Evolutionary conservation across 2,329 filamentous ascomycete species (phyloP), one percentile per base, ranked within the genome.

Genomic region (Thielaviopsis cerberus): DNA sequence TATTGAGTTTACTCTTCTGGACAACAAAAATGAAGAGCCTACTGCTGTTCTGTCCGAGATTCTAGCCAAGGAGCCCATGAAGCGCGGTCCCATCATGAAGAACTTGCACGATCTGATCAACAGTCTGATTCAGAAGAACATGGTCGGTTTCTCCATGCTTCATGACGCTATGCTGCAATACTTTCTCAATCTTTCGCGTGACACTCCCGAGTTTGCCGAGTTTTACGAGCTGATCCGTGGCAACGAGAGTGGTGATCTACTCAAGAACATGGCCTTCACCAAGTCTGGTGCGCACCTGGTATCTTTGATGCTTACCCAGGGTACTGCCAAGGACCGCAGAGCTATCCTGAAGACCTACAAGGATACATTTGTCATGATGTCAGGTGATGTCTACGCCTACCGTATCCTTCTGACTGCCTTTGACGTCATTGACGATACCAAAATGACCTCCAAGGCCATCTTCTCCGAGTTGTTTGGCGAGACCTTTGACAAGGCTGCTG

Each of bases 111-210:
- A 88, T 64, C 80, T 95, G 72, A 92, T 94, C 74, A 95, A 96
- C 71, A 82, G 85, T 62, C 79, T 98, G 50, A 79, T 97, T 53
- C 90, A 98, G 72, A 98, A 98, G 79, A 92, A 92, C 72, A 83
- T 92, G 72, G 94, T 88, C 0, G 91, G 88, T 10, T 97, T 98
- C 72, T 97, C 91, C 1, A 94, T 98, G 79, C 80, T 98, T 22
- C 94, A 98, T 70, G 92, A 97, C 66, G 92, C 92, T 54, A 95
- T 98, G 90, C 76, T 96, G 61, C 91, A 98, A 69, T 98, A 96
- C 71, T 96, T 91, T 71, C 73, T 88, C 57, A 91, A 86, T 65
- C 81, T 83, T 53, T 83, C 85, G 63, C 74, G 80, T 4, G 89
- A 85, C 3, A 87, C 83, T 51, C 82, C 87, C 59, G 91, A 97